phyloP scores from a whole-genome alignment of 768 basidiomycete genomes.

The Suillus bovinus region DNA sequence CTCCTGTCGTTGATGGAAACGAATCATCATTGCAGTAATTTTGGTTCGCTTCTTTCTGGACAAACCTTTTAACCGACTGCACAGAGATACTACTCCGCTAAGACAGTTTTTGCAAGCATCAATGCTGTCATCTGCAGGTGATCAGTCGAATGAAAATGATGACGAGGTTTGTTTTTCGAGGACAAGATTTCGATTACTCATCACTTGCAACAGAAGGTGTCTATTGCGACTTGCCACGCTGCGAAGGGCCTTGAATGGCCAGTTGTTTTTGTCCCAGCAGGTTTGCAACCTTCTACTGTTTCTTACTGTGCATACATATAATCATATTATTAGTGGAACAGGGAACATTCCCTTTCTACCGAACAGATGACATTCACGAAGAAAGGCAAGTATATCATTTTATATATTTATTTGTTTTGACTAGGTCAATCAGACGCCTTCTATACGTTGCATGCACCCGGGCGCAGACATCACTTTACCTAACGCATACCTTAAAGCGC shows the following conservation, averaged over 20 bases:
- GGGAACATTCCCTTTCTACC: slow-evolving; percentile 74
- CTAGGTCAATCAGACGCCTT: slow-evolving; percentile 53
- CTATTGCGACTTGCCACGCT: slow-evolving; percentile 83
- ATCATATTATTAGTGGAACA: slow-evolving; percentile 52
- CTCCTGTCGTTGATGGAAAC: not conserved
- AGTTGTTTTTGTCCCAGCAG: slow-evolving; percentile 77
- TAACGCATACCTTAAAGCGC: slow-evolving; percentile 50
- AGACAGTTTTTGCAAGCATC: slow-evolving; percentile 76
- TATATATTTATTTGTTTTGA: not conserved
- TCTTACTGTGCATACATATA: not conserved
- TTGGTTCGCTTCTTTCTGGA: not conserved
- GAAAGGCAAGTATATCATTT: slow-evolving; percentile 54
- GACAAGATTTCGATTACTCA: not conserved
- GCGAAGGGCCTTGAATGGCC: slow-evolving; percentile 95
- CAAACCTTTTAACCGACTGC: not conserved
- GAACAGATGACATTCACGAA: slow-evolving; percentile 75
- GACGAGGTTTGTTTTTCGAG: slow-evolving; percentile 38
- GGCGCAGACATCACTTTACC: slow-evolving; percentile 70
- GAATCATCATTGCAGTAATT: slow-evolving; percentile 1
- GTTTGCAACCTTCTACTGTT: slow-evolving; percentile 33
- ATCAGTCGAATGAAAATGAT: slow-evolving; percentile 54
- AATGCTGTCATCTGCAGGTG: slow-evolving; percentile 80
- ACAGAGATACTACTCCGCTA: slow-evolving; percentile 61
- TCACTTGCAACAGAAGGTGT: slow-evolving; percentile 60
- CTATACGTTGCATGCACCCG: slow-evolving; percentile 90